Evolutionary conservation across 2,329 filamentous ascomycete species (phyloP), one percentile per base, ranked within the genome.

Genomic region (Fusarium torulosum): DNA sequence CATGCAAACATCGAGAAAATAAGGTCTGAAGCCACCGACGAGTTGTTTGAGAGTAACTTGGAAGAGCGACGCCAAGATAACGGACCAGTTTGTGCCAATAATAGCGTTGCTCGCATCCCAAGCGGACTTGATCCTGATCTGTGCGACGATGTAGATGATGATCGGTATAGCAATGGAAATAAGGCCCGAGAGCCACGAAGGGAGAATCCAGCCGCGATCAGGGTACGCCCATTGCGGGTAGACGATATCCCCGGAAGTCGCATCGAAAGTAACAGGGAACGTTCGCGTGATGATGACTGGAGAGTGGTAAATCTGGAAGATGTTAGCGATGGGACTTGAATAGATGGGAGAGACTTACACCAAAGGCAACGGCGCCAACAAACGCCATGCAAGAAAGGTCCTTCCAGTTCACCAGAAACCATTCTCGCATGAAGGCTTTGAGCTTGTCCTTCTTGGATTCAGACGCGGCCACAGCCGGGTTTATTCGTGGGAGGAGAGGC

Each of bases 21-120:
- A 85, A 1, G 88, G 89, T 27, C 88, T 80, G 4, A 88, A 80
- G 20, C 88, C 88, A 7, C 89, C 89, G 45, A 91, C 86, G 7
- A 90, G 80, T 80, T 86, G 88, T 74, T 91, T 91, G 69, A 91
- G 75, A 68, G 88, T 84, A 64, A 90, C 87, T 69, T 91, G 88
- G 73, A 90, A 88, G n/a, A 90, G 81, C 0, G 86, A 82, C 0
- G 86, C 86, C 4, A 84, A 78, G 59, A 88, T 83, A 51, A 90
- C 79, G 3, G 85, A 82, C 78, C 90, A 90, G 4, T 86, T 74
- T 0, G 89, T 82, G 13, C 89, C 89, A 55, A 89, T 80, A 47
- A 88, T 79, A 20, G 85, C 88, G 70, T 89, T 90, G 77, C 89
- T 89, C 67, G 85, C 74, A 57, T 88, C 86, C 85, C 84, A 87